Conservation (phyloP, 495 filamentous ascomycete genomes). For the Cladorrhinum samala region DNA sequence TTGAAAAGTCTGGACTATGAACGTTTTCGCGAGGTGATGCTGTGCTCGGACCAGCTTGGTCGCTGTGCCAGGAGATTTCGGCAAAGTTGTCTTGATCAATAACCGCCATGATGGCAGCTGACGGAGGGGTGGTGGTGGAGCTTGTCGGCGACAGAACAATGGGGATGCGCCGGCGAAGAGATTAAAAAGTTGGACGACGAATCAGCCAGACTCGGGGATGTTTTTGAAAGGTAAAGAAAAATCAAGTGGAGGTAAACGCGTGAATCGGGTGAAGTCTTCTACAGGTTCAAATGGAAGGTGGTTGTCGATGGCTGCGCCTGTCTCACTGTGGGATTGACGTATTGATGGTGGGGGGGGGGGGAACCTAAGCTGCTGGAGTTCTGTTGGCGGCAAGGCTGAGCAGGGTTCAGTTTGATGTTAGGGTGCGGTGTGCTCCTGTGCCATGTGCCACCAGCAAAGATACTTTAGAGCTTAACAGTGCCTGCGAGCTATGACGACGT, state of each 20-base stretch:
- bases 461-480: no score
- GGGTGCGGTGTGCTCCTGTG: no score
- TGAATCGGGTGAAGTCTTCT: no score
- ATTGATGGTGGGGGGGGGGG: neutral
- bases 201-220: neutral
- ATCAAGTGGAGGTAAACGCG: neutral
- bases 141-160: neutral
- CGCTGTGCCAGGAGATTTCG: conserved; percentile 45
- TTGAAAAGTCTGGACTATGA: conserved; percentile 14
- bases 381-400: neutral
- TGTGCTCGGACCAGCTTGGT: conserved; percentile 21
- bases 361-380: neutral
- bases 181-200: neutral
- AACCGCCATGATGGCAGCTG: conserved; percentile 34
- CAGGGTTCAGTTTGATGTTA: neutral
- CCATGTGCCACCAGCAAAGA: no score
- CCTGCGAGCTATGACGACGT: no score
- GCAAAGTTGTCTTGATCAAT: conserved; percentile 47
- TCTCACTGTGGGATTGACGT: conserved; percentile 1
- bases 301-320: neutral
- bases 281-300: no score
- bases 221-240: neutral
- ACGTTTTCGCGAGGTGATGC: conserved; percentile 13
- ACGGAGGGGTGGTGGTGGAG: neutral
- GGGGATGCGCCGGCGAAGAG: neutral